Base-by-base conservation (phyloP, 2,329 filamentous ascomycete species). In the Lachnellula arida region DNA sequence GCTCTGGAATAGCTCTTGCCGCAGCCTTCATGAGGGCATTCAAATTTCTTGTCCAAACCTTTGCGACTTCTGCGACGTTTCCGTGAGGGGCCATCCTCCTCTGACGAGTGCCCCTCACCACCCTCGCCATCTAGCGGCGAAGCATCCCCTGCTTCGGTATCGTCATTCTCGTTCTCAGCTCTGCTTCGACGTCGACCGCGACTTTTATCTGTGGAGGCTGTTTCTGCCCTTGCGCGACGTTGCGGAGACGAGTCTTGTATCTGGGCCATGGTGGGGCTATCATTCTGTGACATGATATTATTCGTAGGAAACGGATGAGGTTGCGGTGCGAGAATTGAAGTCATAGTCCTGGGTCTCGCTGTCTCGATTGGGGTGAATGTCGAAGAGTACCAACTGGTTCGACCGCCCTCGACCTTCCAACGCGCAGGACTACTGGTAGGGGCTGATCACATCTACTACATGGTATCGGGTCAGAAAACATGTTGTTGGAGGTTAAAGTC, bases 1-100 rank as follows among this genome's bases (percentile, higher is more conserved):
- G 94, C 93, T 70, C 94, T 84, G 25, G 93, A 97, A 72, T 99
- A 99, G 70, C 88, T 95, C 78, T 97, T 99, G 42, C 91, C 92
- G 67, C 94, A 99, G 40, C 88, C 90, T 62, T 89, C 86, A 57
- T 91, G 84, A 5, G 88, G 86, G 70, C 94, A 99, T 67, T 89
- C 86, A 61, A 91, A 93, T 67, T 86, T 85, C 74, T 91, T 92
- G 71, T 91, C 88, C 42, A 90, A 75, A 3, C 87, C 87, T 71
- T 91, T 91, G 61, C 88, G 82, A 73, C 88, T 91, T 54, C 88
- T 76, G 63, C 87, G 76, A 56, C 87, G 77, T 73, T 91, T 80
- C 53, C 76, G 65, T 2, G 67, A 61, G 11, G 62, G 65, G 14
- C 64, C 67, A 53, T 70, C 68, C n/a, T 62, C 63, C 2, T 63